Base-by-base conservation (phyloP, 768 basidiomycete genomes). In the Rhodotorula taiwanensis region DNA sequence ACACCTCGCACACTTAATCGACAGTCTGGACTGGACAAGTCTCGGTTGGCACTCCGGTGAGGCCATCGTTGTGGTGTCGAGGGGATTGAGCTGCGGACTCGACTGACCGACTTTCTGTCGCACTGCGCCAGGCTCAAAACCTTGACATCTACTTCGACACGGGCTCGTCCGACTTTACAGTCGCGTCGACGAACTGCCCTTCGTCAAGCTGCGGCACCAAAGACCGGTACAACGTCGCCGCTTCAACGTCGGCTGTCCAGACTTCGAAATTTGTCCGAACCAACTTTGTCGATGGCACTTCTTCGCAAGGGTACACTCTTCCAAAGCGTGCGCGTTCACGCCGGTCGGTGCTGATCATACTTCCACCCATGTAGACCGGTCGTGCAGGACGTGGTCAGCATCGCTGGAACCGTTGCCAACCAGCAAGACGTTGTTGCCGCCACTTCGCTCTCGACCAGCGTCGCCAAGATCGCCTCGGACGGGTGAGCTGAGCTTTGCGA, bases 81-180 rank as follows among this genome's bases (percentile, higher is more conserved):
- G n/a, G n/a, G n/a, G n/a, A n/a, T n/a, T n/a, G n/a, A n/a, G n/a
- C n/a, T n/a, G n/a, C n/a, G n/a, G n/a, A n/a, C n/a, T n/a, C n/a
- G n/a, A n/a, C n/a, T n/a, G n/a, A n/a, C n/a, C n/a, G n/a, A n/a
- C n/a, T n/a, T n/a, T n/a, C n/a, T n/a, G n/a, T n/a, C n/a, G n/a
- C n/a, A n/a, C n/a, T n/a, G n/a, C n/a, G n/a, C n/a, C 45, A 63
- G 63, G 64, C 72, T 4, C 76, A 77, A 64, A 59, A 55, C 23
- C 68, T 76, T 48, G 52, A 71, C 31, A 73, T 78, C 44, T 74
- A 75, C 64, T 74, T 77, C 45, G 77, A 77, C 63, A 76, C 75
- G 15, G 76, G 76, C 28, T 74, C 72, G 33, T 66, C 73, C 21
- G 76, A 77, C 67, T 64, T 76, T 14, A 76, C 74, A 34, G 44